phyloP scores from a whole-genome alignment of 73 alveolate genomes.

The Blepharisma stoltei region DNA sequence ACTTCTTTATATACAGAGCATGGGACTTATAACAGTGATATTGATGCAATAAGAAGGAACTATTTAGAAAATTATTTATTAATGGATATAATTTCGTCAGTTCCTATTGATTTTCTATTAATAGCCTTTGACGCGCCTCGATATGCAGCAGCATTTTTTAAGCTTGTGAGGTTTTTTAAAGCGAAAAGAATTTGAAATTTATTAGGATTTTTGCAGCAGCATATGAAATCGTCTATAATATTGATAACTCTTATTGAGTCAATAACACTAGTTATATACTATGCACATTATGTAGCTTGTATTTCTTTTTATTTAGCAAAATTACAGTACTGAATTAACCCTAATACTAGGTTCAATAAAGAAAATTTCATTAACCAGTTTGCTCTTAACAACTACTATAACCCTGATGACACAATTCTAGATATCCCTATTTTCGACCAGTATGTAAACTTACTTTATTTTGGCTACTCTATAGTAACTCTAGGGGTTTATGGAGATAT shows the following conservation, averaged over 20 bases:
- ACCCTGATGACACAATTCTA: neutral
- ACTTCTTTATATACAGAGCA: conserved; percentile 23
- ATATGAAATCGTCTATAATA: conserved; percentile 31
- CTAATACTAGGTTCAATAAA: neutral
- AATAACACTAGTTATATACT: conserved; percentile 11
- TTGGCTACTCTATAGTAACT: conserved; percentile 48
- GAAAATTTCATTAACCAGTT: neutral
- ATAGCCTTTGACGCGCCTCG: conserved; percentile 19
- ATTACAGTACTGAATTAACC: conserved; percentile 24
- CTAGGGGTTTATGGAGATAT: conserved; percentile 59
- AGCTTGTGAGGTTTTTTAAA: conserved; percentile 47
- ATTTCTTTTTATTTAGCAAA: conserved; percentile 38
- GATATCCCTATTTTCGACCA: conserved; percentile 34
- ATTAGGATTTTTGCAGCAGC: conserved; percentile 31
- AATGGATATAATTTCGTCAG: conserved; percentile 37
- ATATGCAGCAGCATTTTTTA: conserved; percentile 22
- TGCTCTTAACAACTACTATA: neutral
- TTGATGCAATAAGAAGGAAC: neutral
- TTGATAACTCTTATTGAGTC: conserved; percentile 29
- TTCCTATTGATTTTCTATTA: conserved; percentile 55
- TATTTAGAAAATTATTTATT: conserved; percentile 31
- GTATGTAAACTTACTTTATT: conserved; percentile 40
- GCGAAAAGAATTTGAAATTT: conserved; percentile 34
- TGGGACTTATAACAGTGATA: conserved; percentile 27
- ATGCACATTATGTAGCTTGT: conserved; percentile 50